A percentile compares a stretch with the other conserved stretches of the same genome.
phyloP scores from a whole-genome alignment of 768 basidiomycete genomes.

The Mycena polygramma region DNA sequence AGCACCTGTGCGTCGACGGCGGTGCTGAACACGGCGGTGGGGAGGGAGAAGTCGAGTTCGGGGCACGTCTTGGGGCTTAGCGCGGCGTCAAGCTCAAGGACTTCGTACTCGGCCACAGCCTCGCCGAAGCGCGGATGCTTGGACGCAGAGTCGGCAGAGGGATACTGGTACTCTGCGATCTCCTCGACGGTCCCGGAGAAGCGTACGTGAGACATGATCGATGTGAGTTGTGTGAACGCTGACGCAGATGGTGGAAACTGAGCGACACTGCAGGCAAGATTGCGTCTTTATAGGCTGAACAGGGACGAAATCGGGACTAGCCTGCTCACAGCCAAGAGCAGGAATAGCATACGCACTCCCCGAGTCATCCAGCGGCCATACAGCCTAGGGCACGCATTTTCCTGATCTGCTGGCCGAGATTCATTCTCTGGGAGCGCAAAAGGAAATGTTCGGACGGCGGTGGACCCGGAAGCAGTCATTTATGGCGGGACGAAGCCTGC shows the following conservation, averaged over 20 bases:
- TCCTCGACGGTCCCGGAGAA: too few species aligned
- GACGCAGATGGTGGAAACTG: background rate
- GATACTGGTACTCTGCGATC: too few species aligned
- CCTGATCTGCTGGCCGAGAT: background rate
- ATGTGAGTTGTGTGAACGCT: too few species aligned
- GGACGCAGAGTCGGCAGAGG: background rate
- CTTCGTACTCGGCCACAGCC: conserved; percentile 12
- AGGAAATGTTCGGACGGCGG: background rate
- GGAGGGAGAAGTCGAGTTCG: conserved; percentile 22
- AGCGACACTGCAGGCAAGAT: background rate
- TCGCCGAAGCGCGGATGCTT: conserved; percentile 12
- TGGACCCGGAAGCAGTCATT: background rate
- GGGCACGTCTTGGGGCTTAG: background rate
- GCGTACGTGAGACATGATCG: too few species aligned
- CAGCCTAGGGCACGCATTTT: background rate
- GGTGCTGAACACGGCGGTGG: background rate
- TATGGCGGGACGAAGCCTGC: background rate
- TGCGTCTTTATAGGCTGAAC: background rate
- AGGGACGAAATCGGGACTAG: background rate
- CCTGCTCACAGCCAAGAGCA: background rate
- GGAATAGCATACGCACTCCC: background rate
- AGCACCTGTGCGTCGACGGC: background rate
- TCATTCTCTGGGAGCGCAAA: background rate
- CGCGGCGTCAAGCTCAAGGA: background rate
- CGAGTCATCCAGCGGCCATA: background rate